Conservation (phyloP, 257 asterid genomes). For the Anisodus tanguticus region DNA sequence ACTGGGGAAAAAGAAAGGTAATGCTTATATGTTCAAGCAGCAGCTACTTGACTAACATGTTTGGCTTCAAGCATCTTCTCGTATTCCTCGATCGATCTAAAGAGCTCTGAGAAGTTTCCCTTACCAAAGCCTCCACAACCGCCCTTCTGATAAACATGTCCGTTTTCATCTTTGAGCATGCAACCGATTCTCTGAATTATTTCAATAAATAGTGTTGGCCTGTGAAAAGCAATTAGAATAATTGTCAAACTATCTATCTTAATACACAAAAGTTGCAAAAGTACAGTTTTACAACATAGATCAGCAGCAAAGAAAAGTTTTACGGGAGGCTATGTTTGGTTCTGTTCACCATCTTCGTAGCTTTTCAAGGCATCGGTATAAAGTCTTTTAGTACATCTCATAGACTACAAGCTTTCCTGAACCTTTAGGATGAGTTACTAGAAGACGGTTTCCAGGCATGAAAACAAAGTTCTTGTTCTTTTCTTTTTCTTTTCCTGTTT, state of each 20-base stretch:
- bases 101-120: slow-evolving; percentile 94
- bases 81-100: slow-evolving; percentile 82
- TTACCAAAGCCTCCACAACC: slow-evolving; percentile 99
- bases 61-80: slow-evolving; percentile 89
- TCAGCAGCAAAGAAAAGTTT: neutral
- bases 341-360: neutral
- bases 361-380: neutral
- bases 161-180: slow-evolving; percentile 76
- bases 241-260: neutral
- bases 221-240: slow-evolving; percentile 35
- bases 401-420: neutral
- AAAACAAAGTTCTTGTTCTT: neutral
- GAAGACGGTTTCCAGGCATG: neutral
- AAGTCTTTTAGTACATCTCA: neutral
- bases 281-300: neutral
- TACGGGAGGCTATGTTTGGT: neutral
- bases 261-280: neutral
- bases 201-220: slow-evolving; percentile 93
- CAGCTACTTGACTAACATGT: slow-evolving; percentile 43
- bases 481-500: neutral
- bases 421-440: neutral
- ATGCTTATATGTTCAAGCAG: slow-evolving; percentile 29
- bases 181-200: slow-evolving; percentile 93
- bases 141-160: slow-evolving; percentile 77
- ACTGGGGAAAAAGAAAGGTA: neutral